Evolutionary conservation across 2,329 filamentous ascomycete genomes (phyloP).

Genomic region (Beauveria sp.): DNA sequence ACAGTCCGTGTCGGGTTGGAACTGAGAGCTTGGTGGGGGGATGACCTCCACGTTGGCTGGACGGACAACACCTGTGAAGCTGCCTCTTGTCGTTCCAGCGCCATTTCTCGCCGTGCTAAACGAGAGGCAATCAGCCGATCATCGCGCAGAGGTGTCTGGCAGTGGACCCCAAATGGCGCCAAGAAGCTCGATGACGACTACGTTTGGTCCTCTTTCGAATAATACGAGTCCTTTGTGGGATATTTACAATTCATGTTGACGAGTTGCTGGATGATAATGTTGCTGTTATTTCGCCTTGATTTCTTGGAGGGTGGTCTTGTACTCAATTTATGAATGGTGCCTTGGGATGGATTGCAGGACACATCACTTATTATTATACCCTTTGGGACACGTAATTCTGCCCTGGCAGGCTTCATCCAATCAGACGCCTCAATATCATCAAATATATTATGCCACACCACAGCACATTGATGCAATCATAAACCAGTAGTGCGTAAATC

Average conservation of each 20-base stretch:
- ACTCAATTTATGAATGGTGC: constrained; percentile 1
- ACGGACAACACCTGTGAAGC: constrained; percentile 33
- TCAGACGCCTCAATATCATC: background rate
- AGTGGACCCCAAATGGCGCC: constrained; percentile 25
- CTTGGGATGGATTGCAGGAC: background rate
- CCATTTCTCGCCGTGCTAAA: constrained; percentile 21
- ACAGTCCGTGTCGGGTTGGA: constrained; percentile 29
- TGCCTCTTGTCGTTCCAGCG: constrained; percentile 25
- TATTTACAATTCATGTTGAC: constrained; percentile 7
- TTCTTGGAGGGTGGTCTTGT: constrained; percentile 11
- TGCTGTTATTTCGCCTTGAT: constrained; percentile 10
- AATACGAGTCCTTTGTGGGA: background rate
- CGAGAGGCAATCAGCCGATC: constrained; percentile 24
- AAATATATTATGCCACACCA: background rate
- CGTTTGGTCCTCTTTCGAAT: constrained; percentile 15
- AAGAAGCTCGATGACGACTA: constrained; percentile 25
- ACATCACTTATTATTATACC: background rate
- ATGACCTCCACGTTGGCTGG: constrained; percentile 33
- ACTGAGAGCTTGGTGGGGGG: constrained; percentile 33
- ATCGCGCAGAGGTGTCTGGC: constrained; percentile 26
- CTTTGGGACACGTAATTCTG: background rate
- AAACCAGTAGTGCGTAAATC: background rate
- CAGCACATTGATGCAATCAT: background rate
- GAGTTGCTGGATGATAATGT: constrained; percentile 10
- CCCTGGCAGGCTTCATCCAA: background rate